phyloP scores from a whole-genome alignment of 1,139 yeast species.

The Sugiyamaella castrensis region DNA sequence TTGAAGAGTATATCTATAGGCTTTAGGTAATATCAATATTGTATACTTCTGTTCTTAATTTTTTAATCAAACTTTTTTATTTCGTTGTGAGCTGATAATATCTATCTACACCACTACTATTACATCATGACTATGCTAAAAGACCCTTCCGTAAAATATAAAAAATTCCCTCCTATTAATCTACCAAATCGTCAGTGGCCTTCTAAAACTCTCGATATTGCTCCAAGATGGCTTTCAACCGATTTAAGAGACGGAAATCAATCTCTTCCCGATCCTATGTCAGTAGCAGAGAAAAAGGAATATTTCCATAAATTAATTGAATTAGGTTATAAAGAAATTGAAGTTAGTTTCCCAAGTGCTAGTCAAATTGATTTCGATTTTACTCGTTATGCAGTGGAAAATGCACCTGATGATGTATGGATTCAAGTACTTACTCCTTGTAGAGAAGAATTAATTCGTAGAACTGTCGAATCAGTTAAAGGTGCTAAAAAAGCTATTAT shows the following conservation, averaged over 20 bases:
- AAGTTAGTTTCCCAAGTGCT: conserved; percentile 94
- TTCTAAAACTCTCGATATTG: conserved; percentile 60
- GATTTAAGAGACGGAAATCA: conserved; percentile 97
- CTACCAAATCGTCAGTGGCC: conserved; percentile 91
- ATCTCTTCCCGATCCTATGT: conserved; percentile 96
- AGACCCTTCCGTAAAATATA: conserved; percentile 79
- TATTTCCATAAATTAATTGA: conserved; percentile 85
- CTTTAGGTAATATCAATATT: no score
- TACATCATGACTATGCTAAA: conserved; percentile 46
- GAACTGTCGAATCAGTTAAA: conserved; percentile 83
- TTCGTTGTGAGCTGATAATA: no score
- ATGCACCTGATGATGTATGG: conserved; percentile 88
- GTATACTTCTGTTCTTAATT: no score
- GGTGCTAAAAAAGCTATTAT: conserved; percentile 91
- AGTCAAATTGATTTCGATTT: conserved; percentile 95
- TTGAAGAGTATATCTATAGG: no score
- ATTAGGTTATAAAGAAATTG: conserved; percentile 93
- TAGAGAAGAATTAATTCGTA: conserved; percentile 79
- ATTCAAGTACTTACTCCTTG: conserved; percentile 93
- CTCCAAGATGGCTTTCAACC: conserved; percentile 96
- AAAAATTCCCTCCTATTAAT: conserved; percentile 60
- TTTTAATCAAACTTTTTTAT: no score
- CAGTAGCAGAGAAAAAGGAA: conserved; percentile 80
- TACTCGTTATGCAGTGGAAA: conserved; percentile 87
- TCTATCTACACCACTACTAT: neutral